phyloP scores from a whole-genome alignment of 306 rosid species.

The Urtica urens region DNA sequence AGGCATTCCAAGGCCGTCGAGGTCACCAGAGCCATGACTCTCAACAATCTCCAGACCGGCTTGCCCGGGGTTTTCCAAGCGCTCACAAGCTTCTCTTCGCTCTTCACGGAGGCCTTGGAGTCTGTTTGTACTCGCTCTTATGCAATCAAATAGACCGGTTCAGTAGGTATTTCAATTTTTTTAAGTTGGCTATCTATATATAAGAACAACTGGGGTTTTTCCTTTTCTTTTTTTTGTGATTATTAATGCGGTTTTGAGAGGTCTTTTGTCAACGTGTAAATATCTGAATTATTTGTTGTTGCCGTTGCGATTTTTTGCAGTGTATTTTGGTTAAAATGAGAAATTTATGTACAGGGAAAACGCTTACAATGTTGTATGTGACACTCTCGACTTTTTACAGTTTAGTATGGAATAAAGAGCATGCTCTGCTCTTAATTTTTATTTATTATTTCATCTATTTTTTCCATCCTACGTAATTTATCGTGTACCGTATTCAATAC shows the following conservation, averaged over 20 bases:
- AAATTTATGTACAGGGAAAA: slow-evolving; percentile 56
- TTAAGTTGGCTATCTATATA: slow-evolving; percentile 15
- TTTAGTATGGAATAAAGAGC: not conserved
- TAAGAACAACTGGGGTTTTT: slow-evolving; percentile 34
- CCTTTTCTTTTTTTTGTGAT: slow-evolving; percentile 15
- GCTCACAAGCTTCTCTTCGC: slow-evolving; percentile 72
- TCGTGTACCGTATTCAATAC: too few species aligned
- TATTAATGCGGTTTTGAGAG: slow-evolving; percentile 16
- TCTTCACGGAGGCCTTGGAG: slow-evolving; percentile 71
- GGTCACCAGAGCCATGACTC: slow-evolving; percentile 90
- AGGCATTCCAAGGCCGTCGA: slow-evolving; percentile 79
- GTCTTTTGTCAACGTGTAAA: slow-evolving; percentile 35
- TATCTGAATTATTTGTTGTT: slow-evolving; percentile 67
- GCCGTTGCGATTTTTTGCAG: slow-evolving; percentile 37
- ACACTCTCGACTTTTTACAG: slow-evolving; percentile 26
- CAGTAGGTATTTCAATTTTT: slow-evolving; percentile 2
- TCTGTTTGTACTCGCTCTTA: slow-evolving; percentile 73
- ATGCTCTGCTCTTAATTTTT: slow-evolving; percentile 1
- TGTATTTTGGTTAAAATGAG: slow-evolving; percentile 27
- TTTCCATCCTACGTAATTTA: too few species aligned
- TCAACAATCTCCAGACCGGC: slow-evolving; percentile 87
- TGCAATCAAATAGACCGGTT: slow-evolving; percentile 59
- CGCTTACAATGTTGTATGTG: slow-evolving; percentile 50
- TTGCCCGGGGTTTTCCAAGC: slow-evolving; percentile 97
- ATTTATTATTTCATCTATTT: too few species aligned